A percentile compares a stretch with the other conserved stretches of the same genome.
phyloP scores from a whole-genome alignment of 352 stramenopile genomes.

The Pythium biforme region DNA sequence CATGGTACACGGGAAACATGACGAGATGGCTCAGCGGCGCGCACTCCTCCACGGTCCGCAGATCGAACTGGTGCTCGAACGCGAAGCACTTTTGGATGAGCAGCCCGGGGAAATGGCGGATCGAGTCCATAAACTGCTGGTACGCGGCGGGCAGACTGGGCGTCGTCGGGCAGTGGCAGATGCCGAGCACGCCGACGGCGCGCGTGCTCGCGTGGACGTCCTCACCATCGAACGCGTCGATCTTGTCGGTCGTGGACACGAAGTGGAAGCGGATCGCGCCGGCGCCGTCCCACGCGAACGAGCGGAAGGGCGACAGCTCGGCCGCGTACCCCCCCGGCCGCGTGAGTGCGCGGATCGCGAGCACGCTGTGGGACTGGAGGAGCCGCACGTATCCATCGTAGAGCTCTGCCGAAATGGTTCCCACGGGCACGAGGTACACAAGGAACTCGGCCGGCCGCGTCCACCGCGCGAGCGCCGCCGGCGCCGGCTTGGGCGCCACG shows the following conservation, averaged over 20 bases:
- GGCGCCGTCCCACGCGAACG: slow-evolving; percentile 61
- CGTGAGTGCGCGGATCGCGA: slow-evolving; percentile 68
- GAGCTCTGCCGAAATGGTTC: slow-evolving; percentile 53
- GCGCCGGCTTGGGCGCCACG: slow-evolving; percentile 29
- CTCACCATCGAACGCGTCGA: slow-evolving; percentile 64
- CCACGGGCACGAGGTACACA: slow-evolving; percentile 81
- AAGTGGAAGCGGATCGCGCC: slow-evolving; percentile 70
- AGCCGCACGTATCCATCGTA: slow-evolving; percentile 63
- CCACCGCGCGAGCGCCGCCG: slow-evolving; percentile 42
- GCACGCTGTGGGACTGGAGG: slow-evolving; percentile 48
- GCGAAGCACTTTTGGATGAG: slow-evolving; percentile 82
- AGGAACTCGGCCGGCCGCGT: slow-evolving; percentile 70
- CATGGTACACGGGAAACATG: slow-evolving; percentile 80
- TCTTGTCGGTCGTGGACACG: slow-evolving; percentile 54
- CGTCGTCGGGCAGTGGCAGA: slow-evolving; percentile 79
- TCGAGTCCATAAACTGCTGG: slow-evolving; percentile 63
- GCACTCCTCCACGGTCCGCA: slow-evolving; percentile 52
- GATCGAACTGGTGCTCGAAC: slow-evolving; percentile 81
- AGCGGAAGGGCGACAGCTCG: slow-evolving; percentile 80
- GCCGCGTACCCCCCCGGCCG: slow-evolving; percentile 71
- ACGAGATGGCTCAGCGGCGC: slow-evolving; percentile 61
- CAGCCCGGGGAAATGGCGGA: slow-evolving; percentile 61
- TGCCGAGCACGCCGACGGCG: slow-evolving; percentile 70
- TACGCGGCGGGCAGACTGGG: slow-evolving; percentile 54
- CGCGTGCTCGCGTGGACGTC: slow-evolving; percentile 70